phyloP scores from a whole-genome alignment of 495 filamentous ascomycete genomes.

The Monascus purpureus region DNA sequence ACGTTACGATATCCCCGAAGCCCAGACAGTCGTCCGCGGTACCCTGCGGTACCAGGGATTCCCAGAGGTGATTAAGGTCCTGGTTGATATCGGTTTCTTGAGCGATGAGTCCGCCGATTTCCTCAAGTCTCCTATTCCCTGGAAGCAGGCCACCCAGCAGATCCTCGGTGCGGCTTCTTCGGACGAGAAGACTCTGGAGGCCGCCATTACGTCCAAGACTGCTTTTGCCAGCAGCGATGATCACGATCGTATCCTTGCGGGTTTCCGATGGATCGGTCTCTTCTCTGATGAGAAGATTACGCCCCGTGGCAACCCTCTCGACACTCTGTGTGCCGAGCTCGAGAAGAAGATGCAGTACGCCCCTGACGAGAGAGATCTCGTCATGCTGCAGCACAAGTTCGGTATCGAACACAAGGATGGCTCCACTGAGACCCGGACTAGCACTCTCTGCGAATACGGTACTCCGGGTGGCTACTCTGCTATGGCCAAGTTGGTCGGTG shows the following conservation, averaged over 20 bases:
- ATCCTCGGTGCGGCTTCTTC: slow-evolving; percentile 51
- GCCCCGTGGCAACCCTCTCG: slow-evolving; percentile 67
- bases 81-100: slow-evolving; percentile 82
- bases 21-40: slow-evolving; percentile 41
- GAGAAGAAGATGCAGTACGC: slow-evolving; percentile 88
- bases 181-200: slow-evolving; percentile 50
- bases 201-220: slow-evolving; percentile 62
- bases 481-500: slow-evolving; percentile 77
- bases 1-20: slow-evolving; percentile 82
- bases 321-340: slow-evolving; percentile 79
- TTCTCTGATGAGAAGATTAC: slow-evolving; percentile 65
- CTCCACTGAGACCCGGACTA: slow-evolving; percentile 57
- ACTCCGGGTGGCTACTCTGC: slow-evolving; percentile 68
- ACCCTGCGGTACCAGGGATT: slow-evolving; percentile 79
- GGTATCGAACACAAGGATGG: slow-evolving; percentile 75
- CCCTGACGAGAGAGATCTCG: slow-evolving; percentile 70
- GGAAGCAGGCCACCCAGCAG: slow-evolving; percentile 71
- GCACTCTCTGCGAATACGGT: slow-evolving; percentile 79
- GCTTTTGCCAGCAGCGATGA: slow-evolving; percentile 57
- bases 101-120: slow-evolving; percentile 45
- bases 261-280: slow-evolving; percentile 74
- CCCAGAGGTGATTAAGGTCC: slow-evolving; percentile 70
- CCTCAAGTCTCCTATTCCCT: slow-evolving; percentile 49
- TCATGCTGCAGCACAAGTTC: slow-evolving; percentile 89
- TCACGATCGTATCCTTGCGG: slow-evolving; percentile 59